These are phyloP conservation scores for Glycine tomentella DNA, from an alignment of 306 rosid species.

Conservation along the genomic window DNA sequence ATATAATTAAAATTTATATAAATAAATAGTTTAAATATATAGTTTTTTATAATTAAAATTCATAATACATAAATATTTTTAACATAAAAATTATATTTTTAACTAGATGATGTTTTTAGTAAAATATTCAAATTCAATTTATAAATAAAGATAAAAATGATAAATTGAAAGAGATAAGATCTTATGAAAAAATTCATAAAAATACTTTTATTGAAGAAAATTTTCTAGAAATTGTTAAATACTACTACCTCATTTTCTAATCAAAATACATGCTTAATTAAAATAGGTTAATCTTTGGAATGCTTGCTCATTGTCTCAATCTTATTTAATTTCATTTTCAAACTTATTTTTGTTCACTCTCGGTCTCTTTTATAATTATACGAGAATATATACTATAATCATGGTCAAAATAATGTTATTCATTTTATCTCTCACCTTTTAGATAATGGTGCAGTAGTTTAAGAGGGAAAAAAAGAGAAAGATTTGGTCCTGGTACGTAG, in stretches of 20 bases:
- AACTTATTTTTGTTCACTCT: background rate
- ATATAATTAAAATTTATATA: too few relatives aligned
- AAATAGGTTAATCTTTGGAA: background rate
- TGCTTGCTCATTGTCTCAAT: background rate
- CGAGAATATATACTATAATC: background rate
- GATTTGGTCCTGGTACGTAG: background rate
- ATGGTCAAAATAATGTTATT: constrained; percentile 26
- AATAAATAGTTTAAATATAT: too few relatives aligned
- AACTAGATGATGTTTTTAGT: too few relatives aligned
- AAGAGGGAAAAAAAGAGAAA: background rate
- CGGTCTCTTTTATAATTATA: background rate
- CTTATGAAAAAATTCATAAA: too few relatives aligned
- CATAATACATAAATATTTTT: too few relatives aligned
- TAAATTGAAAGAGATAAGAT: too few relatives aligned
- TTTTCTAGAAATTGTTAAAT: too few relatives aligned
- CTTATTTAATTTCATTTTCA: background rate
- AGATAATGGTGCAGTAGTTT: constrained; percentile 14
- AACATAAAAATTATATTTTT: too few relatives aligned
- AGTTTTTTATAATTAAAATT: too few relatives aligned
- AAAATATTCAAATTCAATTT: too few relatives aligned
- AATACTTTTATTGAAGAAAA: too few relatives aligned
- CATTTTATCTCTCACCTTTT: background rate
- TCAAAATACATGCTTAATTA: background rate
- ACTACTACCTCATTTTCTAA: background rate
- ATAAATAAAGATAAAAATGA: too few relatives aligned